phyloP scores from a whole-genome alignment of 2,329 filamentous ascomycete genomes.

The Mycogone perniciosa region DNA sequence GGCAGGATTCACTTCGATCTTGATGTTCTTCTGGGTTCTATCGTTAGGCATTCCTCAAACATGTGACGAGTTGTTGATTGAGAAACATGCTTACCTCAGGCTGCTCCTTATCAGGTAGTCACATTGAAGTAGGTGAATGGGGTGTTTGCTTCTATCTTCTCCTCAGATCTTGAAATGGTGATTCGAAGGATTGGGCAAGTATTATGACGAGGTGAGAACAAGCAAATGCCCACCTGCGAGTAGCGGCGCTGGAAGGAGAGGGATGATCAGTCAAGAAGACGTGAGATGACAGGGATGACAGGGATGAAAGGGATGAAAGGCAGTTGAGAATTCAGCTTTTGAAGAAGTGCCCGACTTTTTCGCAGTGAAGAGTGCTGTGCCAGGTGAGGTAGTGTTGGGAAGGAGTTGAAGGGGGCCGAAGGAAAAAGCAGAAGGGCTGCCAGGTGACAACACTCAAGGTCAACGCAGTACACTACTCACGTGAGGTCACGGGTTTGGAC shows the following conservation, averaged over 20 bases:
- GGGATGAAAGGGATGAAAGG: too few relatives aligned
- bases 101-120: too few relatives aligned
- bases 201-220: too few relatives aligned
- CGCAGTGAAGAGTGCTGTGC: not conserved
- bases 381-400: not conserved
- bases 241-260: too few relatives aligned
- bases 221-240: too few relatives aligned
- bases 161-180: too few relatives aligned
- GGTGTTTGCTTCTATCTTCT: too few relatives aligned
- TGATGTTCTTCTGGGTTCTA: not conserved
- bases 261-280: too few relatives aligned
- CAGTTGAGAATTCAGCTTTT: too few relatives aligned
- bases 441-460: slow-evolving; percentile 1
- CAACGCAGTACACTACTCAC: not conserved
- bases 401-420: not conserved
- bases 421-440: slow-evolving; percentile 1
- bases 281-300: too few relatives aligned
- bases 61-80: not conserved
- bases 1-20: not conserved
- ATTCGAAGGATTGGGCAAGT: too few relatives aligned
- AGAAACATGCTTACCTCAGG: not conserved
- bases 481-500: not conserved
- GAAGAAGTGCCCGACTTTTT: not conserved
- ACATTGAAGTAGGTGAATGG: too few relatives aligned
- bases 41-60: not conserved